A percentile compares a stretch with the other conserved stretches of the same genome.
Conservation (phyloP, 148 eudicot species). For the Spergularia bocconei region DNA sequence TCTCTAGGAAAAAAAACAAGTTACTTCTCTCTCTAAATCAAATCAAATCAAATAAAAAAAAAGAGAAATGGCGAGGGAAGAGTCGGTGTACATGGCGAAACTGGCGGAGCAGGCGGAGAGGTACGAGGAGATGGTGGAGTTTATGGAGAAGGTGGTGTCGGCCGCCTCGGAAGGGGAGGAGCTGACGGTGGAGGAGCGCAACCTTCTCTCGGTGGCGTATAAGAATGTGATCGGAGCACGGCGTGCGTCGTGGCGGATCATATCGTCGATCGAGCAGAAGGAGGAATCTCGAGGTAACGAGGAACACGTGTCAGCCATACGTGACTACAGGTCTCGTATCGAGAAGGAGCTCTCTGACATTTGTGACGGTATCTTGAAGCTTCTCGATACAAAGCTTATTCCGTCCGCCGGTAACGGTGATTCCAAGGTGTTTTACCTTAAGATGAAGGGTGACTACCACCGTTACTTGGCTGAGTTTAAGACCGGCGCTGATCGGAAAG, state of each 20-base stretch:
- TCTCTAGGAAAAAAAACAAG: too few relatives aligned
- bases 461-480: slow-evolving; percentile 74
- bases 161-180: slow-evolving; percentile 46
- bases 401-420: slow-evolving; percentile 50
- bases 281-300: slow-evolving; percentile 74
- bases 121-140: slow-evolving; percentile 69
- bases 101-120: slow-evolving; percentile 72
- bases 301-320: slow-evolving; percentile 49
- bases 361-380: slow-evolving; percentile 57
- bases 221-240: slow-evolving; percentile 82
- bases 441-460: slow-evolving; percentile 81
- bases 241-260: slow-evolving; percentile 70
- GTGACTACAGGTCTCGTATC: slow-evolving; percentile 50
- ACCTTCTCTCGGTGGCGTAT: slow-evolving; percentile 71
- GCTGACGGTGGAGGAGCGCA: slow-evolving; percentile 65
- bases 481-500: slow-evolving; percentile 61
- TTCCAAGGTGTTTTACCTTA: slow-evolving; percentile 64
- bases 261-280: slow-evolving; percentile 66
- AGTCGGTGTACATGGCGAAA: slow-evolving; percentile 66
- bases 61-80: slow-evolving; percentile 42
- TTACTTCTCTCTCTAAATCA: slow-evolving; percentile 4
- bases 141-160: slow-evolving; percentile 56
- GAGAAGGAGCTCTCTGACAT: slow-evolving; percentile 55
- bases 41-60: too few relatives aligned
- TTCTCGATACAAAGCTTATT: slow-evolving; percentile 47